phyloP scores from a whole-genome alignment of 306 rosid species.

The Macrotyloma uniflorum region DNA sequence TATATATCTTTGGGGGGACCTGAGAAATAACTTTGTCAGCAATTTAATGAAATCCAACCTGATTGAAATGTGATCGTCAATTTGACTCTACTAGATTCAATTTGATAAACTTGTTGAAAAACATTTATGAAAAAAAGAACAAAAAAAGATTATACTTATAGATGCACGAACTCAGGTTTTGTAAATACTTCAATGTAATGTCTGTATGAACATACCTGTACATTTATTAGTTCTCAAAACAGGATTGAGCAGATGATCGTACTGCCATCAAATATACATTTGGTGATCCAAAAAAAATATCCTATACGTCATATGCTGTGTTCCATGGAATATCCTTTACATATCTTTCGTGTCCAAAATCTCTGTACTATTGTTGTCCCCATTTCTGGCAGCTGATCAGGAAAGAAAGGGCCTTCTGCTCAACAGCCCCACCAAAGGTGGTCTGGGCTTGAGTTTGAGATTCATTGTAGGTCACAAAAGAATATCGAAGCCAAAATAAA shows the following conservation, averaged over 20 bases:
- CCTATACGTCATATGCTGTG: not conserved
- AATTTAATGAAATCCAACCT: not conserved
- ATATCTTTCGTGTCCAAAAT: no score
- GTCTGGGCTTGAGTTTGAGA: not conserved
- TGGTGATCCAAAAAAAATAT: not conserved
- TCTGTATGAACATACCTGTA: not conserved
- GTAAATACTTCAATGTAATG: not conserved
- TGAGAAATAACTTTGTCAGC: not conserved
- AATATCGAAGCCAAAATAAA: not conserved
- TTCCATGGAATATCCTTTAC: not conserved
- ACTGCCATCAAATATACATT: not conserved
- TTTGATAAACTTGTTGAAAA: not conserved
- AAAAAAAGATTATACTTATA: no score
- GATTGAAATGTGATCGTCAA: not conserved
- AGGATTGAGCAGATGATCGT: not conserved
- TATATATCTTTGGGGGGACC: not conserved
- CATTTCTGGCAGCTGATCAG: not conserved
- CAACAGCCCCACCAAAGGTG: not conserved
- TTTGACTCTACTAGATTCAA: not conserved
- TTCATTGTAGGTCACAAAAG: not conserved
- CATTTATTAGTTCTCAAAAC: not conserved
- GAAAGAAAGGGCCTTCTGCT: not conserved
- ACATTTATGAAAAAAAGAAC: not conserved
- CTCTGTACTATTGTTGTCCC: not conserved
- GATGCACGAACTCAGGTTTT: no score